Evolutionary conservation across 192 early-diverging fungal genomes (phyloP), one percentile per base, ranked within the genome.

Genomic region (Gonapodya prolifera): DNA sequence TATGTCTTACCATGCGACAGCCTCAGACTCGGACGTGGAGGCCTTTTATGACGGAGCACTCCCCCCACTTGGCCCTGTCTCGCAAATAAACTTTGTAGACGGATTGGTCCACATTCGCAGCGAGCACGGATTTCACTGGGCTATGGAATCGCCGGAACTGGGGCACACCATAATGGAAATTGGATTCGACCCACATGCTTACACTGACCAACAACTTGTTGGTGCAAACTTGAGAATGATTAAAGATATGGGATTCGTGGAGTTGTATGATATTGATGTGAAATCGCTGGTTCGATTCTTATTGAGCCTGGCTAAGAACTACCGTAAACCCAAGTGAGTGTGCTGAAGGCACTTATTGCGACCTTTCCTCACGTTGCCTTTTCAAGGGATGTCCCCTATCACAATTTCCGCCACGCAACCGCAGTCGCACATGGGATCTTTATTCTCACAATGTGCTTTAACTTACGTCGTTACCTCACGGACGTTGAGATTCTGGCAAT

Each of bases 331-430:
- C 45, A 61, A 61, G 45, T 61, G 45, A 61, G 45, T 61, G n/a
- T n/a, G n/a, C n/a, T n/a, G n/a, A n/a, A n/a, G n/a, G n/a, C n/a
- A n/a, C n/a, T n/a, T n/a, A n/a, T 61, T 61, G 23, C 45, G 45
- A 16, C 23, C 45, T 61, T 23, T 61, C 45, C 8, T 61, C 45
- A 61, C 45, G 8, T 61, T 23, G n/a, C n/a, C n/a, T 23, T 61
- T 61, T 23, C 8, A 8, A 61, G 45, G 23, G 77, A 79, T 29
- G 78, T 82, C 18, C 75, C 81, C 2, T 86, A 86, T 76, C 85
- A 86, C 79, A 86, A 86, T 78, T 86, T 86, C 77, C 80, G 82
- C 0, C 85, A 86, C 69, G 85, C 85, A 0, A 78, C 78, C 69
- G 75, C 79, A 34, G 85, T 86, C 0, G 78, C 84, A 0, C 85